Evolutionary conservation across 2,329 filamentous ascomycete genomes (phyloP).

Genomic region (Claviceps purpurea): DNA sequence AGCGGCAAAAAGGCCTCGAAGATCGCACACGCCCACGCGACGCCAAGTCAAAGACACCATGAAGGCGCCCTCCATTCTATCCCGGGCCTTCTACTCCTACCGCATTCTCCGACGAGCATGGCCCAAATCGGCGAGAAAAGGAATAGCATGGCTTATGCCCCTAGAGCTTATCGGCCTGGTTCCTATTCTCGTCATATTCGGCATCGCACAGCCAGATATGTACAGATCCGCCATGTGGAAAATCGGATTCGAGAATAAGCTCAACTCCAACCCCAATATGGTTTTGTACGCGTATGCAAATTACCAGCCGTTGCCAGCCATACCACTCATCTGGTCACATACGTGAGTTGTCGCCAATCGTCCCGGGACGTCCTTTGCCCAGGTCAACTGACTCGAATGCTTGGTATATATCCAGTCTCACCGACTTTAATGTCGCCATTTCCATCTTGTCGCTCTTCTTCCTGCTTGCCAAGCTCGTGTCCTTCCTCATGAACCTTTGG

Average conservation of each 20-base stretch:
- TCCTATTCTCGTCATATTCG: slow-evolving; percentile 54
- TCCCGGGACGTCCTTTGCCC: not conserved
- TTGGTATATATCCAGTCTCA: slow-evolving; percentile 37
- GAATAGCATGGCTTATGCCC: slow-evolving; percentile 49
- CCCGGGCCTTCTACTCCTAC: slow-evolving; percentile 22
- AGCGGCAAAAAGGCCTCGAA: not conserved
- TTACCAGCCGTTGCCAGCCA: slow-evolving; percentile 44
- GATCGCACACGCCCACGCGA: not conserved
- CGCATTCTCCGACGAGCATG: slow-evolving; percentile 45
- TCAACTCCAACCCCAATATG: slow-evolving; percentile 60
- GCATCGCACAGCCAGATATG: slow-evolving; percentile 58
- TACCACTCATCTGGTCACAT: slow-evolving; percentile 60
- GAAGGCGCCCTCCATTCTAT: not conserved
- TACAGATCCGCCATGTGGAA: slow-evolving; percentile 62
- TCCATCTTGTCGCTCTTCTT: slow-evolving; percentile 66
- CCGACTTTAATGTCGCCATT: slow-evolving; percentile 63
- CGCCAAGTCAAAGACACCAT: not conserved
- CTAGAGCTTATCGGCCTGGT: slow-evolving; percentile 54
- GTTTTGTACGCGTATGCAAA: slow-evolving; percentile 64
- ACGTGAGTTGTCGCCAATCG: slow-evolving; percentile 38
- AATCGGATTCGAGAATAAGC: slow-evolving; percentile 55
- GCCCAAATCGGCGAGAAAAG: slow-evolving; percentile 36
- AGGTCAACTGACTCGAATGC: not conserved
- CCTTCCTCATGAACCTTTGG: slow-evolving; percentile 59
- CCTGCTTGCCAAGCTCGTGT: slow-evolving; percentile 55